Conservation (phyloP, 2,329 filamentous ascomycete genomes). For the Sarocladium strictum region DNA sequence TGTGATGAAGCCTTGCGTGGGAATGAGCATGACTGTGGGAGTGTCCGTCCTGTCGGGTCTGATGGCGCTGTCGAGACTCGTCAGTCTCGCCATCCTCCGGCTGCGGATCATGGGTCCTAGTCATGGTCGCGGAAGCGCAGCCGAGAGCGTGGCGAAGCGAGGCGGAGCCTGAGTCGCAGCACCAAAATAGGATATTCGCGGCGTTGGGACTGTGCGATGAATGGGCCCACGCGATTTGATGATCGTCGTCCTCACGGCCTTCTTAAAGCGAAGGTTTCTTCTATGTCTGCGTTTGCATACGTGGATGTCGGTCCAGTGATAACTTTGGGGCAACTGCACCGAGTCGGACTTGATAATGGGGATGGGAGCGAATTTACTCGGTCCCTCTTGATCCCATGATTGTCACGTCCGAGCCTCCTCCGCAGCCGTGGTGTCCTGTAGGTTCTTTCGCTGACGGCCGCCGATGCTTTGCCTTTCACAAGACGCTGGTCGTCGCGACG, state of each 20-base stretch:
- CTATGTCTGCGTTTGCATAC: background rate
- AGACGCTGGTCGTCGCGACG: no score
- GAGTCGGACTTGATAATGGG: no score
- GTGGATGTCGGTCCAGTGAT: background rate
- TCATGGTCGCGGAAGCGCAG: background rate
- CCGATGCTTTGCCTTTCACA: no score
- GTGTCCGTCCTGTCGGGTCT: slow-evolving; percentile 4
- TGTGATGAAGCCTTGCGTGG: slow-evolving; percentile 15
- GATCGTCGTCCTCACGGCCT: background rate
- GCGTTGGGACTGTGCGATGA: background rate
- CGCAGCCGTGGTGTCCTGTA: background rate
- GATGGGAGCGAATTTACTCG: slow-evolving; percentile 1
- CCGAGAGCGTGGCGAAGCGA: slow-evolving; percentile 7
- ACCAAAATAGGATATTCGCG: background rate
- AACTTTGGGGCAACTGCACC: no score
- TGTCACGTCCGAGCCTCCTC: background rate
- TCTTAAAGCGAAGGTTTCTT: background rate
- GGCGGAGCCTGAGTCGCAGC: background rate
- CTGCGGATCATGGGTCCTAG: background rate
- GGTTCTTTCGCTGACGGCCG: no score
- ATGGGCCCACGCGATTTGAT: background rate
- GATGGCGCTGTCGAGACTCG: background rate
- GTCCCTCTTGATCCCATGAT: background rate
- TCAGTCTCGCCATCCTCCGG: background rate
- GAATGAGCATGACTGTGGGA: slow-evolving; percentile 22